A percentile compares a stretch with the other conserved stretches of the same genome.
These are phyloP conservation scores for Syncephalis fuscata DNA, from an alignment of 371 early-diverging fungal species.

Conservation along the genomic window DNA sequence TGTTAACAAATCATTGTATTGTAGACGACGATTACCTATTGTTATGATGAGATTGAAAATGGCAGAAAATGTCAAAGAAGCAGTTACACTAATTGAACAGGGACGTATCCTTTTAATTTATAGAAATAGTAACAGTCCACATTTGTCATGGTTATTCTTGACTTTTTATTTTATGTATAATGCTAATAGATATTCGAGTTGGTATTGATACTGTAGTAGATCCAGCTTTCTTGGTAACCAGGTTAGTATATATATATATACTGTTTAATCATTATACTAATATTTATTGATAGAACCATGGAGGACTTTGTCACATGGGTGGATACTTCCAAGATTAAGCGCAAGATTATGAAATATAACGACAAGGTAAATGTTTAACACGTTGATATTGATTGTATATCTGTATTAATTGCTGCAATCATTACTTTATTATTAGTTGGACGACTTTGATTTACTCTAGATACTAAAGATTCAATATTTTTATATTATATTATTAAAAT, in stretches of 20 bases:
- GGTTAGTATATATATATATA: slow-evolving; percentile 6
- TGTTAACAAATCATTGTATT: neutral
- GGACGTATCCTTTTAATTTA: slow-evolving; percentile 36
- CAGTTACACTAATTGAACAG: slow-evolving; percentile 90
- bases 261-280: neutral
- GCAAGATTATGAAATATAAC: slow-evolving; percentile 95
- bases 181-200: slow-evolving; percentile 55
- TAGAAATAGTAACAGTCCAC: neutral
- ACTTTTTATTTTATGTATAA: neutral
- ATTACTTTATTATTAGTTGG: neutral
- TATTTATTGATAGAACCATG: slow-evolving; percentile 43
- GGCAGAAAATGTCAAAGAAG: slow-evolving; percentile 92
- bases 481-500: too few species aligned
- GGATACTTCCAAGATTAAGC: slow-evolving; percentile 93
- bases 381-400: too few species aligned
- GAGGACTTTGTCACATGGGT: slow-evolving; percentile 99
- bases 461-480: neutral
- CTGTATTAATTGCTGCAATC: too few species aligned
- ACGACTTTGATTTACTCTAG: slow-evolving; percentile 2
- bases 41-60: slow-evolving; percentile 92
- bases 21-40: slow-evolving; percentile 80
- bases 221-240: slow-evolving; percentile 79
- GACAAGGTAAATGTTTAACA: slow-evolving; percentile 50
- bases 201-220: slow-evolving; percentile 87
- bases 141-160: neutral